Evolutionary conservation across 2,329 filamentous ascomycete species (phyloP).

Genomic region (Fusarium vanettenii): DNA sequence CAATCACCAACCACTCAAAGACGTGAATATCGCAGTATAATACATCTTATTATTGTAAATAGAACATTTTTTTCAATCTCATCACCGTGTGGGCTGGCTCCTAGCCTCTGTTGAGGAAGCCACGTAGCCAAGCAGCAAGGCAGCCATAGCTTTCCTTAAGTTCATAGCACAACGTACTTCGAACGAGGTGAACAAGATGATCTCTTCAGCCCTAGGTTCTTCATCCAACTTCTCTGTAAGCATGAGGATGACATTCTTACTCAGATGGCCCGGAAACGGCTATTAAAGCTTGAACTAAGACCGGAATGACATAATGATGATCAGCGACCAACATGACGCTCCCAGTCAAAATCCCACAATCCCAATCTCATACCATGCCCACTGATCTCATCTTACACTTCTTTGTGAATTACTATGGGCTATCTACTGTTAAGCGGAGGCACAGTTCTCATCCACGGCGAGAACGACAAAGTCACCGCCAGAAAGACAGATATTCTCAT

Average conservation of each 20-base stretch:
- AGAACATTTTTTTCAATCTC: neutral
- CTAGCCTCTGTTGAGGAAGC: neutral
- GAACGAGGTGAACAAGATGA: neutral
- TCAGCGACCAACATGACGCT: neutral
- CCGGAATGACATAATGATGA: neutral
- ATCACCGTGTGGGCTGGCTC: neutral
- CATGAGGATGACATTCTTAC: neutral
- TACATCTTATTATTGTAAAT: neutral
- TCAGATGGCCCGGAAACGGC: neutral
- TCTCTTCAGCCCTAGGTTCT: neutral
- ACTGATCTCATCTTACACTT: neutral
- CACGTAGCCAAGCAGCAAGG: neutral
- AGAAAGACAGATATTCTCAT: slow-evolving; percentile 10
- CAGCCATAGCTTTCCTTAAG: neutral
- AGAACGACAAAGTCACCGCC: slow-evolving; percentile 4
- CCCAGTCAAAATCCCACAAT: neutral
- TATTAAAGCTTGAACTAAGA: neutral
- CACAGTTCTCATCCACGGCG: slow-evolving; percentile 21
- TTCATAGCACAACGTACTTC: neutral
- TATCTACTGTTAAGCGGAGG: slow-evolving; percentile 11
- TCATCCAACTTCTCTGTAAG: neutral
- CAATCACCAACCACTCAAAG: neutral
- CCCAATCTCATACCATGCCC: neutral
- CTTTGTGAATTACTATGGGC: neutral
- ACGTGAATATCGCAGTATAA: neutral